Evolutionary conservation across 148 eudicot genomes (phyloP).

Genomic region (Spergularia marina): DNA sequence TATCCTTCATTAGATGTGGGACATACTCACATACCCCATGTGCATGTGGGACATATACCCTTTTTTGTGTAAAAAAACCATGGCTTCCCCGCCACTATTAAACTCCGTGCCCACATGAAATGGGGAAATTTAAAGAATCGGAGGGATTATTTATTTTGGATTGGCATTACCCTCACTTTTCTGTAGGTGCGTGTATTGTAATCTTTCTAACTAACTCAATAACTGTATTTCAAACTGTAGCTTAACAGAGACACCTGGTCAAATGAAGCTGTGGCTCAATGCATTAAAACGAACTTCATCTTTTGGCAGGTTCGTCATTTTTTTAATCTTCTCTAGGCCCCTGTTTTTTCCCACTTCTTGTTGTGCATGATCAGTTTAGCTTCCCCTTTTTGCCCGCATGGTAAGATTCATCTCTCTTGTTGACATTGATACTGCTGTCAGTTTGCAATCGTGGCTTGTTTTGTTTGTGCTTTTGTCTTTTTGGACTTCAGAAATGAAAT

Average conservation of each 20-base stretch:
- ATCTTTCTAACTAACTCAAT: conserved; percentile 16
- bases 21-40: too few relatives aligned
- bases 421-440: not conserved
- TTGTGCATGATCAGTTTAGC: not conserved
- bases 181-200: not conserved
- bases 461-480: not conserved
- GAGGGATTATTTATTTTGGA: not conserved
- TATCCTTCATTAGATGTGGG: too few relatives aligned
- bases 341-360: not conserved
- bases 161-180: not conserved
- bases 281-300: conserved; percentile 78
- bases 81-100: too few relatives aligned
- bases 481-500: too few relatives aligned
- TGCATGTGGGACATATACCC: too few relatives aligned
- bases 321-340: not conserved
- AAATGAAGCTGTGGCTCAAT: conserved; percentile 94
- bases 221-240: conserved; percentile 37
- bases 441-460: not conserved
- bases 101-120: too few relatives aligned
- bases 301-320: conserved; percentile 77
- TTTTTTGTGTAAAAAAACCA: too few relatives aligned
- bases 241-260: conserved; percentile 99
- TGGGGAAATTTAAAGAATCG: too few relatives aligned
- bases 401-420: not conserved
- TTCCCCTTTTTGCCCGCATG: not conserved